These are phyloP conservation scores for Uromyces viciae-fabae DNA, from an alignment of 1,284 basidiomycete genomes.

Conservation along the genomic window DNA sequence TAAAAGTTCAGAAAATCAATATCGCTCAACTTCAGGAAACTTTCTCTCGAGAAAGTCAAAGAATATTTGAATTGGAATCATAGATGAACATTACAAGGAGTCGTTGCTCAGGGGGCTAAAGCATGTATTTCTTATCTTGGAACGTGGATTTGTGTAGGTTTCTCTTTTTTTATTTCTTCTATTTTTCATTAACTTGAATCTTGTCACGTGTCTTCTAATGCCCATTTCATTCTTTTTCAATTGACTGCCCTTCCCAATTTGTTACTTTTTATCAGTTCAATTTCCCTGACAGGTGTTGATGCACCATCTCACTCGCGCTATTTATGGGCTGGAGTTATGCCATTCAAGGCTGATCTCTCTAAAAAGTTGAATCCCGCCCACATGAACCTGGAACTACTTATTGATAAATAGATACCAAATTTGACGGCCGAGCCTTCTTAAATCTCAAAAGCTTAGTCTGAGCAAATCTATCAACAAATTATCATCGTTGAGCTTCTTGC, in stretches of 20 bases:
- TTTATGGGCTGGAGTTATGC: conserved; percentile 97
- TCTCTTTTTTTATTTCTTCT: not conserved
- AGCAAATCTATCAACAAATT: conserved; percentile 91
- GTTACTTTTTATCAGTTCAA: conserved; percentile 57
- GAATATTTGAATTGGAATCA: conserved; percentile 84
- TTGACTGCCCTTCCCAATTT: too few species aligned
- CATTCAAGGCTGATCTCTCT: conserved; percentile 89
- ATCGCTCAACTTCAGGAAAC: conserved; percentile 81
- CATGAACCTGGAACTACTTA: conserved; percentile 83
- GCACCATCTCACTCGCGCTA: conserved; percentile 99
- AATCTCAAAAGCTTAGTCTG: conserved; percentile 81
- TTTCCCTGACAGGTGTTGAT: conserved; percentile 93
- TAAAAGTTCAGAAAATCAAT: conserved; percentile 96
- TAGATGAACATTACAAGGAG: conserved; percentile 73
- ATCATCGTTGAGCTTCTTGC: conserved; percentile 94
- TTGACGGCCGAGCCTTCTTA: conserved; percentile 91
- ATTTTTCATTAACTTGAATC: not conserved
- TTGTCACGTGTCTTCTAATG: not conserved
- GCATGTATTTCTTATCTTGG: conserved; percentile 80
- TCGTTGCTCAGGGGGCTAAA: conserved; percentile 72
- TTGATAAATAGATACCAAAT: conserved; percentile 95
- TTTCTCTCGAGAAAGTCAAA: conserved; percentile 80
- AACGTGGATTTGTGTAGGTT: conserved; percentile 73
- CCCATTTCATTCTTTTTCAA: too few species aligned
- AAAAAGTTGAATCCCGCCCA: conserved; percentile 93